Conservation (phyloP, 495 filamentous ascomycete species). For the Darksidea phi region DNA sequence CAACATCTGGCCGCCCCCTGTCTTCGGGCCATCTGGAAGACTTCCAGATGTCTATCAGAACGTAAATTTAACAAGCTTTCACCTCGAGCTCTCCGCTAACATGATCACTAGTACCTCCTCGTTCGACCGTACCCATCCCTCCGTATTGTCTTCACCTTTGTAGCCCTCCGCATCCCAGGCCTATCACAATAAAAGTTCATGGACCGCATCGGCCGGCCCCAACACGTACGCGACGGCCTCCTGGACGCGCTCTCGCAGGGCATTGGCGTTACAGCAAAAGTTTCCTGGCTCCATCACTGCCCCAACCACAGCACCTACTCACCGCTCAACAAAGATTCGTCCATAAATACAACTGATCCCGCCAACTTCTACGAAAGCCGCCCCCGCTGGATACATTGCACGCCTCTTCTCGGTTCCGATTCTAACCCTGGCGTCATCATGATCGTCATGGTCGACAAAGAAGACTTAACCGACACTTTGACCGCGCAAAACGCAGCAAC, state of each 20-base stretch:
- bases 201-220: slow-evolving; percentile 42
- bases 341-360: not conserved
- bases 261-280: slow-evolving; percentile 42
- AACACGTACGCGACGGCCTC: slow-evolving; percentile 42
- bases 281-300: slow-evolving; percentile 41
- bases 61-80: slow-evolving; percentile 23
- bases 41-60: slow-evolving; percentile 47
- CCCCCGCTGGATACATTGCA: slow-evolving; percentile 61
- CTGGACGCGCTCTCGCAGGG: slow-evolving; percentile 40
- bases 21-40: slow-evolving; percentile 40
- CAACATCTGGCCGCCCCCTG: slow-evolving; percentile 33
- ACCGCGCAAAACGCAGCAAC: slow-evolving; percentile 7
- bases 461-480: slow-evolving; percentile 38
- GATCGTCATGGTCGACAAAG: slow-evolving; percentile 60
- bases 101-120: slow-evolving; percentile 40
- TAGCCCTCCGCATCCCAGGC: slow-evolving; percentile 44
- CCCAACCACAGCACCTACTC: not conserved
- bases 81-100: not conserved
- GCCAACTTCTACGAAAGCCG: slow-evolving; percentile 29
- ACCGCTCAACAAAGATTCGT: too few relatives aligned
- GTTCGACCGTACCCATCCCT: slow-evolving; percentile 46
- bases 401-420: slow-evolving; percentile 57
- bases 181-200: slow-evolving; percentile 43
- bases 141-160: slow-evolving; percentile 46
- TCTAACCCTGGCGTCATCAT: slow-evolving; percentile 64